Evolutionary conservation across 768 basidiomycete species (phyloP), one percentile per base, ranked within the genome.

Genomic region (Tubosaeta sp.): DNA sequence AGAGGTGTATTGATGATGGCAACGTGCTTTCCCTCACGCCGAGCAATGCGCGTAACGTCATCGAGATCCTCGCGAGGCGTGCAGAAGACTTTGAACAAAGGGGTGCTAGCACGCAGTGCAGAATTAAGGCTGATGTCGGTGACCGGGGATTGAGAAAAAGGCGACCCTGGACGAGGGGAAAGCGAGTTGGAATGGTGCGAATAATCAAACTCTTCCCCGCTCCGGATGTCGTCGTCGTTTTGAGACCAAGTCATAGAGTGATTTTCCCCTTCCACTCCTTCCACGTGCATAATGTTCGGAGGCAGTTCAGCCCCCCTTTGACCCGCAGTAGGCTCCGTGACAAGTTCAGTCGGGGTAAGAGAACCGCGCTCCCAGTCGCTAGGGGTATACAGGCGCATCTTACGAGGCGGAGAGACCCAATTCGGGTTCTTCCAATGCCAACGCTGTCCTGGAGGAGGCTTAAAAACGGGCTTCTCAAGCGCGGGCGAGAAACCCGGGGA

Each of bases 351-450:
- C 3, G 67, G 69, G 5, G 67, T 31, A 34, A 68, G 62, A 10
- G 67, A 68, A 9, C 36, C 56, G 18, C 56, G 54, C 13, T 64
- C 66, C 12, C 50, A 34, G 4, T 62, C 55, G n/a, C 52, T 55
- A 6, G 60, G 67, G 22, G 55, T 62, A 31, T 61, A 48, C 12
- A 58, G 35, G 18, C 62, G 65, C 56, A 47, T 54, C 40, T 67
- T 66, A 27, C 48, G 62, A 32, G 67, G 64, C 1, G 67, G 67
- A 24, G 67, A 70, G 25, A 63, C 52, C 67, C 67, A 68, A 30
- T 68, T 68, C 3, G 67, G 67, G 47, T 68, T 68, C 42, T 48
- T 67, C 67, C 67, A 68, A 41, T 70, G 67, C 67, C 67, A 68
- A 16, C 59, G 58, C 10, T 59, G 25, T 39, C 69, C 69, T 1